A percentile compares a stretch with the other conserved stretches of the same genome.
Conservation (phyloP, 805 yeast species). For the Yamadazyma kitorensis region DNA sequence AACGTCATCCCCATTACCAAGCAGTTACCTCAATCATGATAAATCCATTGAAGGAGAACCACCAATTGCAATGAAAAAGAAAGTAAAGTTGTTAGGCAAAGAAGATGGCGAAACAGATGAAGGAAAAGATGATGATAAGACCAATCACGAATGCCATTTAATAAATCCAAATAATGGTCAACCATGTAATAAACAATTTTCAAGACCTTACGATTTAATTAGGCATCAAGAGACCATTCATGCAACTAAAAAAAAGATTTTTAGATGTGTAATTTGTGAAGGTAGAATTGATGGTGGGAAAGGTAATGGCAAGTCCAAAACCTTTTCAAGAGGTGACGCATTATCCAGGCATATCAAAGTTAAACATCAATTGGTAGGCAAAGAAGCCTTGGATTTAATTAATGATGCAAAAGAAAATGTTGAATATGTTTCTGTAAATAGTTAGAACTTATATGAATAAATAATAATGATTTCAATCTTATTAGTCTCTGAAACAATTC, state of each 20-base stretch:
- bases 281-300: conserved; percentile 45
- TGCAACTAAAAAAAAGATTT: conserved; percentile 43
- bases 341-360: conserved; percentile 58
- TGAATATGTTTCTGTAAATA: conserved; percentile 45
- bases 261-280: conserved; percentile 46
- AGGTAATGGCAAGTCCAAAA: conserved; percentile 49
- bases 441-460: too few species aligned
- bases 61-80: background rate
- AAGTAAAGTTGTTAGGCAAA: background rate
- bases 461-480: too few species aligned
- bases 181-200: conserved; percentile 75
- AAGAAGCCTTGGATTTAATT: conserved; percentile 67
- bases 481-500: too few species aligned
- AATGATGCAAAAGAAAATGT: conserved; percentile 76
- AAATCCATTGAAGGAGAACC: conserved; percentile 2
- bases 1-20: conserved; percentile 4
- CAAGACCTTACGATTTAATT: conserved; percentile 57
- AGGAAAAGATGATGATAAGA: conserved; percentile 18
- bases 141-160: conserved; percentile 56
- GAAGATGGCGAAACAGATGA: background rate
- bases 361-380: conserved; percentile 72
- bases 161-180: conserved; percentile 58
- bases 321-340: conserved; percentile 47
- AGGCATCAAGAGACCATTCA: conserved; percentile 50
- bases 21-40: too few species aligned